A percentile compares a stretch with the other conserved stretches of the same genome.
phyloP scores from a whole-genome alignment of 345 rosid genomes.

The Noccaea bulbosa region DNA sequence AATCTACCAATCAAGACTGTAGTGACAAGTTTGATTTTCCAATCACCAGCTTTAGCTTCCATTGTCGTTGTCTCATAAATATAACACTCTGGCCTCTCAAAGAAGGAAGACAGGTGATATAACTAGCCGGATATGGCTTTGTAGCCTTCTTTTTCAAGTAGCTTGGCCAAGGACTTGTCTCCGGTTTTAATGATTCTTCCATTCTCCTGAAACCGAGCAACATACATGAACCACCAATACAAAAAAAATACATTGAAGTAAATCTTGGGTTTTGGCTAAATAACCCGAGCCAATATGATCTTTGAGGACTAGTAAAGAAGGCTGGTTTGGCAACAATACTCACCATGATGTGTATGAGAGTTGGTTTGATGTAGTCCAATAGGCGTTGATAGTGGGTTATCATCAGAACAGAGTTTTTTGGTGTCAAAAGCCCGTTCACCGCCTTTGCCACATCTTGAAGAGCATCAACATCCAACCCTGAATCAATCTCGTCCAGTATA shows the following conservation, averaged over 20 bases:
- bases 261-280: background rate
- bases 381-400: constrained; percentile 91
- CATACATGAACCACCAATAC: constrained; percentile 8
- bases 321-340: constrained; percentile 36
- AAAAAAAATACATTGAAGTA: background rate
- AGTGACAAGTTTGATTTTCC: constrained; percentile 3
- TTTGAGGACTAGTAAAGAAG: constrained; percentile 15
- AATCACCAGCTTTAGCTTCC: constrained; percentile 20
- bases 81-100: constrained; percentile 27
- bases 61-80: constrained; percentile 4
- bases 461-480: constrained; percentile 96
- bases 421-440: constrained; percentile 85
- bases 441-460: constrained; percentile 90
- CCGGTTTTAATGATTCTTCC: constrained; percentile 91
- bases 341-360: constrained; percentile 86
- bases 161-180: constrained; percentile 68
- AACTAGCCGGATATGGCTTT: constrained; percentile 60
- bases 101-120: constrained; percentile 9
- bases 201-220: constrained; percentile 60
- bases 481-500: constrained; percentile 93
- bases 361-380: constrained; percentile 77
- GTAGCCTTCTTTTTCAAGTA: constrained; percentile 87
- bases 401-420: constrained; percentile 84
- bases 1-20: constrained; percentile 18
- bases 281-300: constrained; percentile 3